Evolutionary conservation across 495 filamentous ascomycete genomes (phyloP).

Genomic region (Aspergillus asperescens): DNA sequence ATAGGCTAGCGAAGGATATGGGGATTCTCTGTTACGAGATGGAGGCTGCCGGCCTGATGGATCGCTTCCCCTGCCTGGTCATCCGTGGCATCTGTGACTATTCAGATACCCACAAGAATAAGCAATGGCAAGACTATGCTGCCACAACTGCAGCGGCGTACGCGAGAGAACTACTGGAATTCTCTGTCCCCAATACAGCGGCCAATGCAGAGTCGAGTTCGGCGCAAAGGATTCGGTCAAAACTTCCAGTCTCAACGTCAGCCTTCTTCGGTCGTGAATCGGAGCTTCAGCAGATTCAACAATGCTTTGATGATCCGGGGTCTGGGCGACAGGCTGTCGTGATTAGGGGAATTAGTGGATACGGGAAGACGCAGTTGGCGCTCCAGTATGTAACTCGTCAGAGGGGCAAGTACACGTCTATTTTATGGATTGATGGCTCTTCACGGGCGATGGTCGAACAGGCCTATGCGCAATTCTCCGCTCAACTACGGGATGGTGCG

Average conservation of each 20-base stretch:
- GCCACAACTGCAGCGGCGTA: conserved; percentile 26
- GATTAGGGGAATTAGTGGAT: conserved; percentile 2
- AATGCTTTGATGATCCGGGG: background rate
- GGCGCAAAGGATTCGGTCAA: background rate
- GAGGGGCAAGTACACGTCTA: background rate
- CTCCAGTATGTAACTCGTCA: background rate
- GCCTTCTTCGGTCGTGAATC: background rate
- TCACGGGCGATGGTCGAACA: background rate
- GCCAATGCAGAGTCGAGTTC: background rate
- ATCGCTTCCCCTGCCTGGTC: conserved; percentile 1
- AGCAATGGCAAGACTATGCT: conserved; percentile 37
- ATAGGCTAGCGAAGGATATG: background rate
- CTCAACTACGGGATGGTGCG: background rate
- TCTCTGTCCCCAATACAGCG: background rate
- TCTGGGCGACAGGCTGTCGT: background rate
- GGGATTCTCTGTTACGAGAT: background rate
- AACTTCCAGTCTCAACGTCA: background rate
- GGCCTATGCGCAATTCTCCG: background rate
- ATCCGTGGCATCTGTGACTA: conserved; percentile 4
- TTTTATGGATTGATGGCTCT: conserved; percentile 3
- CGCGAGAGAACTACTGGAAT: conserved; percentile 13
- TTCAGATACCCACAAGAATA: conserved; percentile 1
- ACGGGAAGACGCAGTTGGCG: conserved; percentile 8
- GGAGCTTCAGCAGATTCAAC: background rate
- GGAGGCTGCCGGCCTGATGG: background rate